phyloP scores from a whole-genome alignment of 2,329 filamentous ascomycete species.

The Beauveria scarabaeidicola region DNA sequence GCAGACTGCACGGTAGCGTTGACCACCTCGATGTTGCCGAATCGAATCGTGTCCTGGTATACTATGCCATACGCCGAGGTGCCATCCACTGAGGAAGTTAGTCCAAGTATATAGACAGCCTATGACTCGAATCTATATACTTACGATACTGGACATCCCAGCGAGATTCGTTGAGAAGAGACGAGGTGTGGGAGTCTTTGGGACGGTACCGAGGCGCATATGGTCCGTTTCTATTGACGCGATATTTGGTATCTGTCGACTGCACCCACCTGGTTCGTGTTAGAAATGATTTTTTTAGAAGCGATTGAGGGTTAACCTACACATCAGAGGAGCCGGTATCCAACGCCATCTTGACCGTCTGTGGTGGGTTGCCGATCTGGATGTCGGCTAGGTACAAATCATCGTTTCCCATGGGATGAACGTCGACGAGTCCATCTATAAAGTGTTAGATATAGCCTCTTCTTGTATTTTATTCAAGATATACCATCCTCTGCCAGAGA shows the following conservation, averaged over 20 bases:
- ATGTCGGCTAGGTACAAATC: conserved; percentile 36
- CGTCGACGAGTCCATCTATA: conserved; percentile 25
- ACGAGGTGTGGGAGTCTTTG: conserved; percentile 35
- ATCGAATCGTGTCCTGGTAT: conserved; percentile 39
- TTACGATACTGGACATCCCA: conserved; percentile 43
- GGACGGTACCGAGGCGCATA: conserved; percentile 35
- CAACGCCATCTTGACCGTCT: conserved; percentile 38
- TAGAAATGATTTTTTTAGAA: background rate
- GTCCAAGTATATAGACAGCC: no score
- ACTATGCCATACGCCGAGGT: conserved; percentile 38
- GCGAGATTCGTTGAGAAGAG: conserved; percentile 31
- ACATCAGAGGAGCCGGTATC: conserved; percentile 48
- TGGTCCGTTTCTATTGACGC: conserved; percentile 25
- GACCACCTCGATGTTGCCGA: conserved; percentile 36
- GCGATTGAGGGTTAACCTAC: conserved; percentile 43
- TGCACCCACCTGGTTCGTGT: conserved; percentile 41
- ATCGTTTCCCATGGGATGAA: conserved; percentile 31
- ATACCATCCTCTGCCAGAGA: conserved; percentile 24
- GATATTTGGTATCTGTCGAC: conserved; percentile 37
- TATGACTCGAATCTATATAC: conserved; percentile 17
- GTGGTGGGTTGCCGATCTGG: conserved; percentile 39
- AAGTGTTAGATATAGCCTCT: background rate
- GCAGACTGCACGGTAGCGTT: conserved; percentile 44
- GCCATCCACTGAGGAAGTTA: conserved; percentile 30
- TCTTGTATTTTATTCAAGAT: background rate